These are phyloP conservation scores for Aureobasidium sp. DNA, from an alignment of 2,329 filamentous ascomycete genomes.

Conservation along the genomic window DNA sequence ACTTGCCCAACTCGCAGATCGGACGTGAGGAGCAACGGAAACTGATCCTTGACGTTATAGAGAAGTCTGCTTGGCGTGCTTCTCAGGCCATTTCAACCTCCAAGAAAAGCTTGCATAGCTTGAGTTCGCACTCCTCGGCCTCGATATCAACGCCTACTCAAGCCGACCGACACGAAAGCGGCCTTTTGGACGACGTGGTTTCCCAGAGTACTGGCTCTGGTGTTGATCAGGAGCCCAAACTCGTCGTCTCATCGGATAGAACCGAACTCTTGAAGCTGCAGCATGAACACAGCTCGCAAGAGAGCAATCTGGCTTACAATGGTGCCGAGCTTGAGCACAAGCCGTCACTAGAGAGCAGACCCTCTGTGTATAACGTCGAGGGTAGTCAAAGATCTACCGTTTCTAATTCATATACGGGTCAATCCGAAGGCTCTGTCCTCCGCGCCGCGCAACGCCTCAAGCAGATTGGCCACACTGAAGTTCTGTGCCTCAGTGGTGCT, in stretches of 20 bases:
- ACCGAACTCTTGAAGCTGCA: not conserved
- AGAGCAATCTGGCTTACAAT: not conserved
- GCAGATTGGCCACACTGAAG: constrained; percentile 49
- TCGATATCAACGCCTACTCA: constrained; percentile 19
- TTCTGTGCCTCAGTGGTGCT: constrained; percentile 49
- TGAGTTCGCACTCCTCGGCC: constrained; percentile 39
- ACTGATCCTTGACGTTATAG: constrained; percentile 64
- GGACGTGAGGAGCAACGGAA: constrained; percentile 67
- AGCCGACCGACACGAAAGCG: constrained; percentile 23
- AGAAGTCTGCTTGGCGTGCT: constrained; percentile 64
- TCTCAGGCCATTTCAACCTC: constrained; percentile 24
- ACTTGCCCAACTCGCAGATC: constrained; percentile 72
- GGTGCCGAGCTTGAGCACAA: constrained; percentile 11
- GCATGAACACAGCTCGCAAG: constrained; percentile 24
- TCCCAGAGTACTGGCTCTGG: constrained; percentile 34
- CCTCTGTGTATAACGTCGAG: not conserved
- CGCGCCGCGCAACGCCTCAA: constrained; percentile 42
- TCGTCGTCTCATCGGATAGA: not conserved
- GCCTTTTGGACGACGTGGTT: constrained; percentile 34
- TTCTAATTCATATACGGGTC: not conserved
- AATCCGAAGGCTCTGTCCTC: constrained; percentile 18
- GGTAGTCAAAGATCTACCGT: not conserved
- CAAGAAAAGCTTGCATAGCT: constrained; percentile 36
- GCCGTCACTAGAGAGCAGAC: constrained; percentile 15
- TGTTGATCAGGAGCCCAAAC: constrained; percentile 1